Evolutionary conservation across 1,139 yeast species (phyloP).

Genomic region (Saccharomyces pastorianus): DNA sequence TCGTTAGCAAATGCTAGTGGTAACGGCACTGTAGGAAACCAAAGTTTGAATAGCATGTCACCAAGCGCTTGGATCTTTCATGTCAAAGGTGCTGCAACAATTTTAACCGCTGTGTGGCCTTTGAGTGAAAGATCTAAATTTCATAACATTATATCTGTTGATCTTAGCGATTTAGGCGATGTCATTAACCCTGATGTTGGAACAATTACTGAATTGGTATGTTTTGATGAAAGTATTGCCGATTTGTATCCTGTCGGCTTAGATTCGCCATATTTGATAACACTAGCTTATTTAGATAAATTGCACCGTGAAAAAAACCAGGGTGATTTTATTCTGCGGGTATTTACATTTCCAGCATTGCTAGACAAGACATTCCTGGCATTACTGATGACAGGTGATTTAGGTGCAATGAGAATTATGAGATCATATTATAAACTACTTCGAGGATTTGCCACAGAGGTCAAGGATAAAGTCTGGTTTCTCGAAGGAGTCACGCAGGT

Average conservation of each 20-base stretch:
- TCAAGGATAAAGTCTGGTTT: constrained; percentile 89
- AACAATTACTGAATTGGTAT: constrained; percentile 52
- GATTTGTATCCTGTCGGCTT: constrained; percentile 81
- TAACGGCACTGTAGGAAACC: not conserved
- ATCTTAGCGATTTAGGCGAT: constrained; percentile 71
- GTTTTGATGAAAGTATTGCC: constrained; percentile 78
- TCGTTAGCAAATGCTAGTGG: constrained; percentile 70
- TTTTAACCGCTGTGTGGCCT: constrained; percentile 91
- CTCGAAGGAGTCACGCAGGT: constrained; percentile 85
- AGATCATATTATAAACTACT: constrained; percentile 76
- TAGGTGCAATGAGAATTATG: constrained; percentile 83
- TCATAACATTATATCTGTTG: constrained; percentile 70
- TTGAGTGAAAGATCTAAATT: constrained; percentile 69
- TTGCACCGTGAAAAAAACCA: constrained; percentile 74
- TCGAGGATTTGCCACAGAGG: constrained; percentile 72
- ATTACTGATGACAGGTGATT: constrained; percentile 73
- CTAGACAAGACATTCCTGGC: constrained; percentile 72
- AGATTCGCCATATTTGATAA: constrained; percentile 76
- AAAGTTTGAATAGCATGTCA: constrained; percentile 40
- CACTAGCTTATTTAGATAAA: constrained; percentile 79
- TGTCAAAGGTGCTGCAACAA: constrained; percentile 94
- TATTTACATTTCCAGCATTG: constrained; percentile 89
- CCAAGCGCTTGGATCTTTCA: constrained; percentile 96
- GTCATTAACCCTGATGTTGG: constrained; percentile 43
- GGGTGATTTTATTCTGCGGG: constrained; percentile 76